These are phyloP conservation scores for Mikania micrantha DNA, from an alignment of 129 eudicot species.

Conservation along the genomic window DNA sequence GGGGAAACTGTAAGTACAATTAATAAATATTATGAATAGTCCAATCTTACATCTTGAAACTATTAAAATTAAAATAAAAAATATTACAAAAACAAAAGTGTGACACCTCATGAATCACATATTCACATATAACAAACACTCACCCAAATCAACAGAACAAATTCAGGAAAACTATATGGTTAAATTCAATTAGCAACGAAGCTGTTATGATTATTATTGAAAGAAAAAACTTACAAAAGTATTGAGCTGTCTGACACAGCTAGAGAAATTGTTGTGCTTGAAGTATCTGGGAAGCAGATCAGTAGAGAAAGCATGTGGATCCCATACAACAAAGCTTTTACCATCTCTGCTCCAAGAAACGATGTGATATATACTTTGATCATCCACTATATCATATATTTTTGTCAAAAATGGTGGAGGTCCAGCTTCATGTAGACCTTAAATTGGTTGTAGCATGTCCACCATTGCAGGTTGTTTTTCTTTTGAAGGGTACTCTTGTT, in stretches of 20 bases:
- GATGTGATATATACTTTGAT: conserved; percentile 41
- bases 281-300: conserved; percentile 76
- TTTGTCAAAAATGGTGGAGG: conserved; percentile 85
- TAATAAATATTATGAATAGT: neutral
- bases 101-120: conserved; percentile 1
- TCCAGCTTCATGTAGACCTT: conserved; percentile 54
- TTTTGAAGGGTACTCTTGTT: conserved; percentile 49
- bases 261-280: conserved; percentile 86
- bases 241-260: conserved; percentile 89
- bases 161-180: conserved; percentile 6
- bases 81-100: neutral
- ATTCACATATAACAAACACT: neutral
- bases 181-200: neutral
- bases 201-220: neutral
- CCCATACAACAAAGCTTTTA: conserved; percentile 83
- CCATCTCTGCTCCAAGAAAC: conserved; percentile 77
- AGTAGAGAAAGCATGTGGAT: conserved; percentile 65
- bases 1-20: neutral
- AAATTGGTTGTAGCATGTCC: conserved; percentile 55
- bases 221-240: conserved; percentile 64
- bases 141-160: neutral
- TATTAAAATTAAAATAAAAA: neutral
- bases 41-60: neutral
- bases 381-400: conserved; percentile 76
- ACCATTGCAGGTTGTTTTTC: conserved; percentile 9